A percentile compares a stretch with the other conserved stretches of the same genome.
Evolutionary conservation across 805 yeast species (phyloP).

Genomic region (Suhomyces canberraensis): DNA sequence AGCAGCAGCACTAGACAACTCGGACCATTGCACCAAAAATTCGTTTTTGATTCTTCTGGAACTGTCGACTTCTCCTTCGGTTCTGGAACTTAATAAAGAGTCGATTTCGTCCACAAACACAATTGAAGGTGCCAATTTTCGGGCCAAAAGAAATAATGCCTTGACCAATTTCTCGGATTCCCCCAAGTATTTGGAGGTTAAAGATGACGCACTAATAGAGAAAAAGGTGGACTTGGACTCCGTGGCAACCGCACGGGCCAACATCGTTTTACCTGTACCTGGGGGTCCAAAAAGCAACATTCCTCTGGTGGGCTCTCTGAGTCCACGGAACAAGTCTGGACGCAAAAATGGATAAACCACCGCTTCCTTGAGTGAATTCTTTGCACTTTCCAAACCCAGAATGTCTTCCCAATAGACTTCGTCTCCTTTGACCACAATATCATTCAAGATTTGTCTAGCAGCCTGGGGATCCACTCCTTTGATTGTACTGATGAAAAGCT

Average conservation of each 20-base stretch:
- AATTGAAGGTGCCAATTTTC: constrained; percentile 84
- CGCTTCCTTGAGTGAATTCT: constrained; percentile 84
- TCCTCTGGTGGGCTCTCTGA: constrained; percentile 94
- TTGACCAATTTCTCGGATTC: constrained; percentile 92
- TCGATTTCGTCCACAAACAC: constrained; percentile 96
- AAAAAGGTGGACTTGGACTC: constrained; percentile 93
- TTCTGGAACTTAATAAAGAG: constrained; percentile 76
- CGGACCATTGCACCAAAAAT: constrained; percentile 92
- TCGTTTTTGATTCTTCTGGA: constrained; percentile 89
- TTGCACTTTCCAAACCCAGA: constrained; percentile 89
- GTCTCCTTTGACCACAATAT: constrained; percentile 86
- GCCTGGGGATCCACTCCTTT: constrained; percentile 76
- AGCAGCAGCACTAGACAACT: constrained; percentile 79
- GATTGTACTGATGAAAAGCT: constrained; percentile 41
- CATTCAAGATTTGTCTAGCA: constrained; percentile 81
- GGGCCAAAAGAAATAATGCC: constrained; percentile 82
- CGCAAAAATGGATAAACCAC: constrained; percentile 94
- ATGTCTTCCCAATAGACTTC: constrained; percentile 94
- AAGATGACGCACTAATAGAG: constrained; percentile 83
- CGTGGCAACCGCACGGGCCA: constrained; percentile 94
- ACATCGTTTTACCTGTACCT: constrained; percentile 98
- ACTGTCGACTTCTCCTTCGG: constrained; percentile 79
- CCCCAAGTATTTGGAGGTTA: constrained; percentile 85
- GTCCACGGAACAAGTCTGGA: constrained; percentile 87
- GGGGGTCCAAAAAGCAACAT: constrained; percentile 97